Evolutionary conservation across 1,139 yeast species (phyloP).

Genomic region (Sugiyamaella neomexicana): DNA sequence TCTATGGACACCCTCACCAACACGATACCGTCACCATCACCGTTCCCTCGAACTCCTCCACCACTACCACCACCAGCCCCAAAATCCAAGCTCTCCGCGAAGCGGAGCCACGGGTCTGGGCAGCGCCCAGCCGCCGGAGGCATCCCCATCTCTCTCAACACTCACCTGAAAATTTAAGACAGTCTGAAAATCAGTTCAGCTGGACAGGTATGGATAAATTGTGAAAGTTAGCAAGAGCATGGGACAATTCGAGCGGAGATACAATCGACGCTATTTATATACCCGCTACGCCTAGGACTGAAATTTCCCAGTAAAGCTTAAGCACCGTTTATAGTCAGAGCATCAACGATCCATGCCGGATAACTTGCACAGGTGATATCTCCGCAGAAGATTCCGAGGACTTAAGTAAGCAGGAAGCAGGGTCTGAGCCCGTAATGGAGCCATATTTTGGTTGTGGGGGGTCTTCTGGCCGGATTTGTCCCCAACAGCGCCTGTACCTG

Average conservation of each 20-base stretch:
- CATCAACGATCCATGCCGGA: neutral
- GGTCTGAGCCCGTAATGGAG: too few relatives aligned
- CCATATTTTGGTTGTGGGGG: too few relatives aligned
- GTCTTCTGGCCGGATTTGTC: too few relatives aligned
- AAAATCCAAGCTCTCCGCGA: neutral
- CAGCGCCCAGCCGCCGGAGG: slow-evolving; percentile 2
- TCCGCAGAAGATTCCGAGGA: too few relatives aligned
- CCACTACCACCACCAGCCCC: neutral
- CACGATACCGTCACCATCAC: neutral
- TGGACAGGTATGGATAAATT: neutral
- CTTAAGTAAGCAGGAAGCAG: too few relatives aligned
- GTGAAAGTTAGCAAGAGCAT: neutral
- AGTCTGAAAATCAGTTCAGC: too few relatives aligned
- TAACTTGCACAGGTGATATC: too few relatives aligned
- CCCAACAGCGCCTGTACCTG: too few relatives aligned
- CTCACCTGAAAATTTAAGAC: neutral
- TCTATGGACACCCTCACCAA: neutral
- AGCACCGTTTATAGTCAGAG: too few relatives aligned
- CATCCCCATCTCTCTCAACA: neutral
- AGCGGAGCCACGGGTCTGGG: slow-evolving; percentile 2
- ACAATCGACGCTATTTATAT: neutral
- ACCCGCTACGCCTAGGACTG: neutral
- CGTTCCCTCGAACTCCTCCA: neutral
- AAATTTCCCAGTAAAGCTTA: too few relatives aligned
- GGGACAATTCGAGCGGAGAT: neutral